Percentiles rank a stretch among this genome's conserved stretches.
phyloP scores from a whole-genome alignment of 768 basidiomycete species.

The Pulveroboletus ravenelii region DNA sequence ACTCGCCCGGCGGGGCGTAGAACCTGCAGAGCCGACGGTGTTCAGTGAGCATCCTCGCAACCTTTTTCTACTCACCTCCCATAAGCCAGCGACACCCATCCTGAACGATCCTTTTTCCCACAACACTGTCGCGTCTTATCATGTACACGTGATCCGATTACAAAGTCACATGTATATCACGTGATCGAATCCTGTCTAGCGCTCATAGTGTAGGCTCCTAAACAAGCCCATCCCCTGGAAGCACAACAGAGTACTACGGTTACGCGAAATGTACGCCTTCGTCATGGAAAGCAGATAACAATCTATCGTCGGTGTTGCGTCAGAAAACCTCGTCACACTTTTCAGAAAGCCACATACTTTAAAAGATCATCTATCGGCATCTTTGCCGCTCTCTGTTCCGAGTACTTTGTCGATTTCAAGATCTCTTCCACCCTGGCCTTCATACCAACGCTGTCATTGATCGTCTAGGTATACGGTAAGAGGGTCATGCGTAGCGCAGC shows the following conservation, averaged over 20 bases:
- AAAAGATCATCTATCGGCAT: conserved; percentile 92
- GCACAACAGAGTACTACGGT: background rate
- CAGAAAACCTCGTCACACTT: background rate
- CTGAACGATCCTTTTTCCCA: background rate
- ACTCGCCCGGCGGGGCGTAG: conserved; percentile 65
- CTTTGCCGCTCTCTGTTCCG: conserved; percentile 81
- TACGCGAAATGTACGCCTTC: conserved; percentile 70
- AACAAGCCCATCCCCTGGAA: no score
- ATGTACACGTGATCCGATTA: conserved; percentile 5
- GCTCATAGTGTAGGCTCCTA: no score
- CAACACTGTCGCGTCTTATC: background rate
- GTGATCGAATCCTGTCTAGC: background rate
- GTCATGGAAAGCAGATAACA: conserved; percentile 71
- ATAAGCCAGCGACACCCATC: conserved; percentile 49
- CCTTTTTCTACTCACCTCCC: conserved; percentile 37
- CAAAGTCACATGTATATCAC: conserved; percentile 1
- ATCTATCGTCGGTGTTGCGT: conserved; percentile 33
- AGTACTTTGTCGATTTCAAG: conserved; percentile 62
- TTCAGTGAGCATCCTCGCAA: conserved; percentile 13
- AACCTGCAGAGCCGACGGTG: conserved; percentile 36
- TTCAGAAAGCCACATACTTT: conserved; percentile 49
- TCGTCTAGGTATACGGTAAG: conserved; percentile 40
- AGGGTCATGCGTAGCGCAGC: background rate
- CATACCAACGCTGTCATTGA: conserved; percentile 68
- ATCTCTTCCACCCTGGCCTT: conserved; percentile 68